Base-by-base conservation (phyloP, 2,329 filamentous ascomycete species). In the Alternaria hordeiaustralica region DNA sequence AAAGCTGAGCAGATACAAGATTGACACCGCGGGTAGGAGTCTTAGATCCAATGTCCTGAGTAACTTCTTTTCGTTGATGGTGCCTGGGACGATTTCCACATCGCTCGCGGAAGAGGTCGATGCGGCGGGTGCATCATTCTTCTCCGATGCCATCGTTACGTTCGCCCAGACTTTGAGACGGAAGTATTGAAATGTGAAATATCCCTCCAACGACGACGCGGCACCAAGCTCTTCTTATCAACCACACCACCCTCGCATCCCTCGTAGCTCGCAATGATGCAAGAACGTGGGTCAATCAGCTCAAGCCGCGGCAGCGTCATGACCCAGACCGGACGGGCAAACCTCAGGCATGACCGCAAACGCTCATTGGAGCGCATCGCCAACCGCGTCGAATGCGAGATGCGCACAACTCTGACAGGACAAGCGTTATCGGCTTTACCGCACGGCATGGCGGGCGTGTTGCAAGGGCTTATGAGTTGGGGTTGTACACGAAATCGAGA, bases 31-130 rank as follows among this genome's bases (percentile, higher is more conserved):
- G 11, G 82, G 82, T 2, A 84, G 68, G 12, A 84, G 70, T 58
- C 78, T 78, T 11, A 71, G 54, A 30, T 80, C 84, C 45, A 84
- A 85, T 81, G 86, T 91, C 10, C 88, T 82, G 7, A 92, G 70
- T 2, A 92, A 78, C 0, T 82, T 79, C 44, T 82, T 86, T 71
- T 91, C 89, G 58, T 87, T 85, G 30, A 90, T 73, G 6, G 50
- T 8, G 0, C 50, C 56, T 2, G 68, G 54, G 10, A 65, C 12
- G 43, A 71, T 67, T 44, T 78, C 75, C 13, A 78, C 23, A 33
- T 79, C 76, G 1, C 72, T 74, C 13, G 73, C 67, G 6, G 72
- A 75, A 9, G 68, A 55, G 7, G 58, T 69, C 6, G 73, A 73
- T 10, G 67, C 68, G 12, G 63, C 66, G 20, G 60, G 61, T 41